Percentiles rank a stretch among this genome's conserved stretches.
phyloP scores from a whole-genome alignment of 495 filamentous ascomycete species.

The Haplographium delicatum region DNA sequence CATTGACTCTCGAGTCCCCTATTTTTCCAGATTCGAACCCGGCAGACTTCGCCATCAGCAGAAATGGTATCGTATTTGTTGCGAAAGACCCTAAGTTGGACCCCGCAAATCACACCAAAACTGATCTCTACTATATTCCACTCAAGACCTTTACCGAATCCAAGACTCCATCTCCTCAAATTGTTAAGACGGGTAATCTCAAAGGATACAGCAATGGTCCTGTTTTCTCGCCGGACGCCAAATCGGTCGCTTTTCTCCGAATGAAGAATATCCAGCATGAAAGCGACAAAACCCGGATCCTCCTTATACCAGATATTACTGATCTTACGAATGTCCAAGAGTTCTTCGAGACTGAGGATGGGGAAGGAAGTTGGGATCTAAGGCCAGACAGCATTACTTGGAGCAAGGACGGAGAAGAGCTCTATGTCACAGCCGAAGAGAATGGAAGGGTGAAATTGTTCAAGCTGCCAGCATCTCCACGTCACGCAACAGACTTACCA shows the following conservation, averaged over 20 bases:
- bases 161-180: conserved; percentile 37
- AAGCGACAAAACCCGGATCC: conserved; percentile 75
- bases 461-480: conserved; percentile 50
- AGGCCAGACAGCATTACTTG: conserved; percentile 63
- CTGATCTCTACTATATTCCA: conserved; percentile 67
- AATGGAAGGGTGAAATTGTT: conserved; percentile 59
- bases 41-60: conserved; percentile 52
- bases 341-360: conserved; percentile 56
- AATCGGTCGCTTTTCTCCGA: conserved; percentile 69
- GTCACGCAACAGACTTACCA: conserved; percentile 46
- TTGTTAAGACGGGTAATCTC: conserved; percentile 42
- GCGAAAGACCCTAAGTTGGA: conserved; percentile 69
- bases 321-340: conserved; percentile 58
- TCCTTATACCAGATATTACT: conserved; percentile 55
- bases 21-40: conserved; percentile 37
- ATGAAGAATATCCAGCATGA: conserved; percentile 84
- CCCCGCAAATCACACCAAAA: conserved; percentile 76
- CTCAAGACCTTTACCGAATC: conserved; percentile 53
- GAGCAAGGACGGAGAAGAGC: conserved; percentile 55
- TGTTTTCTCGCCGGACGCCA: conserved; percentile 69
- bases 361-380: conserved; percentile 59
- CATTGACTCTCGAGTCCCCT: conserved; percentile 37
- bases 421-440: conserved; percentile 65
- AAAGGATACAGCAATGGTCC: conserved; percentile 74
- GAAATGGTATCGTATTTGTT: conserved; percentile 67